A percentile compares a stretch with the other conserved stretches of the same genome.
Conservation (phyloP, 805 yeast genomes). For the Myxozyma melibiosi region DNA sequence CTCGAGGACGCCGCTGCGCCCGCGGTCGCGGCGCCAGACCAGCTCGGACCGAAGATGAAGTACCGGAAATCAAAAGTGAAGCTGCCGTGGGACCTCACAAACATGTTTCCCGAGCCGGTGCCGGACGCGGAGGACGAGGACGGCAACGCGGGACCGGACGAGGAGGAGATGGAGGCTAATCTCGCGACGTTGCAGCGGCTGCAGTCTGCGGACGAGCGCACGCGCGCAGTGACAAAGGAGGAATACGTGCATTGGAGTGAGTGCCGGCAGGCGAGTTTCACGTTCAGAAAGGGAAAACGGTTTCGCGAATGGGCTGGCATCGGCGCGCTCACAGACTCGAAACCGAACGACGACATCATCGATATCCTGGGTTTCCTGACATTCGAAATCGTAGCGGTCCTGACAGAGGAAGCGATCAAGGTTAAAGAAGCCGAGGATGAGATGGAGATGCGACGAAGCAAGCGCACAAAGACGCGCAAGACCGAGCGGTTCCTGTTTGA, state of each 20-base stretch:
- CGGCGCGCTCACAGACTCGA: slow-evolving; percentile 76
- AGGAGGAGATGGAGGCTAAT: slow-evolving; percentile 87
- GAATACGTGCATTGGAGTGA: slow-evolving; percentile 99
- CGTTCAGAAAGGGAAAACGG: slow-evolving; percentile 90
- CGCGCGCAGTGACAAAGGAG: slow-evolving; percentile 90
- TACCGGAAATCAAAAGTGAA: slow-evolving; percentile 73
- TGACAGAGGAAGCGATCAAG: slow-evolving; percentile 87
- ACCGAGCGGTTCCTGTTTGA: slow-evolving; percentile 68
- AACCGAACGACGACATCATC: slow-evolving; percentile 94
- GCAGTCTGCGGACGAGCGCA: slow-evolving; percentile 91
- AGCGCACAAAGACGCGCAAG: slow-evolving; percentile 49
- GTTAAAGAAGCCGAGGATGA: slow-evolving; percentile 71
- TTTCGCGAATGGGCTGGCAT: slow-evolving; percentile 97
- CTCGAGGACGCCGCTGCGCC: slow-evolving; percentile 52
- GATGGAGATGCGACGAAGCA: slow-evolving; percentile 43
- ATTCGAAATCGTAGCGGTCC: slow-evolving; percentile 91
- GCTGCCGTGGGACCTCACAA: slow-evolving; percentile 93
- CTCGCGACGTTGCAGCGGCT: slow-evolving; percentile 84
- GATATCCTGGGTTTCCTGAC: slow-evolving; percentile 94
- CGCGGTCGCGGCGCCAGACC: slow-evolving; percentile 42
- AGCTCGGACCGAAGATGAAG: slow-evolving; percentile 50
- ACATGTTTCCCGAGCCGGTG: slow-evolving; percentile 88
- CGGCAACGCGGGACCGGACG: slow-evolving; percentile 56
- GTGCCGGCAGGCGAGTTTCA: slow-evolving; percentile 95
- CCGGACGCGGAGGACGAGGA: slow-evolving; percentile 63